Evolutionary conservation across 2,329 filamentous ascomycete species (phyloP).

Genomic region (Orbilia ellipsospora): DNA sequence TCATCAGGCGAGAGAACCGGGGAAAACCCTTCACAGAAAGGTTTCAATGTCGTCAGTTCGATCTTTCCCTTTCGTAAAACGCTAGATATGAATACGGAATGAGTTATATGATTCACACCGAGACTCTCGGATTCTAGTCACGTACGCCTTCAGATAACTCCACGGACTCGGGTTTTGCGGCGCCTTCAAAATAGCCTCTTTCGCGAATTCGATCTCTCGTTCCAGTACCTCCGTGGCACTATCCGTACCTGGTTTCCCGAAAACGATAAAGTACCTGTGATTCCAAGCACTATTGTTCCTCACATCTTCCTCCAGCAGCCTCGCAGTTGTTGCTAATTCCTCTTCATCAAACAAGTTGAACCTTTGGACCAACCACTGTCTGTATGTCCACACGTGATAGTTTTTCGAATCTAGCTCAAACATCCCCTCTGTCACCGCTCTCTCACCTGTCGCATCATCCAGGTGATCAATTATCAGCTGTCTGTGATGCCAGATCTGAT

Average conservation of each 20-base stretch:
- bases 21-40: constrained; percentile 57
- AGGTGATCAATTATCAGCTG: constrained; percentile 73
- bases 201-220: constrained; percentile 78
- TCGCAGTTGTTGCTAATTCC: constrained; percentile 77
- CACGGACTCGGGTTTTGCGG: constrained; percentile 95
- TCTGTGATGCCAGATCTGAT: constrained; percentile 92
- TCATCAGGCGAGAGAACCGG: constrained; percentile 57
- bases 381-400: constrained; percentile 98
- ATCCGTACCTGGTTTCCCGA: constrained; percentile 62
- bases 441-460: constrained; percentile 73
- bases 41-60: constrained; percentile 45
- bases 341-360: constrained; percentile 70
- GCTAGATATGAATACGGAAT: constrained; percentile 64
- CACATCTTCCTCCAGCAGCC: constrained; percentile 80
- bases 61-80: constrained; percentile 38
- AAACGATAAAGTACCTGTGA: constrained; percentile 93
- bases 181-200: constrained; percentile 78
- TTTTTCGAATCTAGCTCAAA: constrained; percentile 91
- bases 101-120: constrained; percentile 65
- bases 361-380: constrained; percentile 74
- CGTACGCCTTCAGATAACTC: constrained; percentile 80
- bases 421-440: constrained; percentile 80
- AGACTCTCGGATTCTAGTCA: constrained; percentile 6
- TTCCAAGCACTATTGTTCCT: constrained; percentile 98
- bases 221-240: constrained; percentile 72